A percentile compares a stretch with the other conserved stretches of the same genome.
phyloP scores from a whole-genome alignment of 2,329 filamentous ascomycete species.

The Aureobasidium sp. region DNA sequence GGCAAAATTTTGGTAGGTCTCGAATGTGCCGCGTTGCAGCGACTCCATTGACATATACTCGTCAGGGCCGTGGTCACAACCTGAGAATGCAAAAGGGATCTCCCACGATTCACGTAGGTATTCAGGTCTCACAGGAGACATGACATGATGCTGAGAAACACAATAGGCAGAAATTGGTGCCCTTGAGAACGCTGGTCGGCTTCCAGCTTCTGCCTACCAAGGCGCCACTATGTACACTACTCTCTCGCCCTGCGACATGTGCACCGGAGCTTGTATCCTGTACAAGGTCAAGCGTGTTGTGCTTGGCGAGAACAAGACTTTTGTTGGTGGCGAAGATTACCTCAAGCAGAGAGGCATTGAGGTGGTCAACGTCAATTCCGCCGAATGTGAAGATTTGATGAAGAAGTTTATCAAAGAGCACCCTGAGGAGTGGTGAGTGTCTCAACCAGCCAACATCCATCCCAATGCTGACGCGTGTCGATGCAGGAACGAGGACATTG shows the following conservation, averaged over 20 bases:
- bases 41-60: not conserved
- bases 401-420: constrained; percentile 64
- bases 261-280: constrained; percentile 68
- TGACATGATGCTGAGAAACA: not conserved
- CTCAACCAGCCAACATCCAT: not conserved
- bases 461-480: constrained; percentile 10
- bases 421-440: constrained; percentile 59
- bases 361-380: constrained; percentile 61
- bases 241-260: constrained; percentile 75
- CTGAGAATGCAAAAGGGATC: constrained; percentile 67
- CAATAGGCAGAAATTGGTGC: constrained; percentile 65
- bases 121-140: not conserved
- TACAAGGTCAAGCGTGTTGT: constrained; percentile 70
- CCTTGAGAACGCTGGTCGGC: constrained; percentile 66
- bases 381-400: constrained; percentile 63
- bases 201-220: constrained; percentile 61
- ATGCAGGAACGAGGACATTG: constrained; percentile 34
- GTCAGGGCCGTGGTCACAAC: constrained; percentile 60
- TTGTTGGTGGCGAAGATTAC: constrained; percentile 65
- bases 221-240: constrained; percentile 66
- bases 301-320: constrained; percentile 70
- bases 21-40: not conserved
- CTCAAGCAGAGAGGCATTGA: constrained; percentile 62
- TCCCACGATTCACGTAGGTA: constrained; percentile 60
- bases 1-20: constrained; percentile 52